These are phyloP conservation scores for Albifimbria verrucaria DNA, from an alignment of 2,329 filamentous ascomycete species.

Conservation along the genomic window DNA sequence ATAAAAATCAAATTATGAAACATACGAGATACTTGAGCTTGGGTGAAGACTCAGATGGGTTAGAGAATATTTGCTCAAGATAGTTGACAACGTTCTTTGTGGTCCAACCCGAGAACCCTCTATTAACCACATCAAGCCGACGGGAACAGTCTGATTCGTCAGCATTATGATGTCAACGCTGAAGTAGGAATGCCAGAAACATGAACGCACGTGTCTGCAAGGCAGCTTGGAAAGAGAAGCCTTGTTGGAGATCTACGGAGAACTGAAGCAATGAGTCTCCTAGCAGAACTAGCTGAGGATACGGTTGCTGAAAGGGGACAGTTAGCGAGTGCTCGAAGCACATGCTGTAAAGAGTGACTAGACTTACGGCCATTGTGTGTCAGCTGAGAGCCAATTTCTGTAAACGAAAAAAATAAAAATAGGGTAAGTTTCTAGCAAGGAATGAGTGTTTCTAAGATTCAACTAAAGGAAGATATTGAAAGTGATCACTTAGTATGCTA, in stretches of 20 bases:
- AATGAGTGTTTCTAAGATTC: too few species aligned
- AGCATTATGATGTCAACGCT: too few species aligned
- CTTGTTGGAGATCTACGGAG: constrained; percentile 56
- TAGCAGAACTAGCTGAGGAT: constrained; percentile 76
- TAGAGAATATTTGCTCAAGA: constrained; percentile 67
- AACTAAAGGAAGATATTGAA: too few species aligned
- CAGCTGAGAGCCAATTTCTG: not conserved
- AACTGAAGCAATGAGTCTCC: constrained; percentile 86
- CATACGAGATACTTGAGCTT: constrained; percentile 66
- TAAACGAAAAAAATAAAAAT: too few species aligned
- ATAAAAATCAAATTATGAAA: not conserved
- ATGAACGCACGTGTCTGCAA: constrained; percentile 61
- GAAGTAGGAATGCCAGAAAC: too few species aligned
- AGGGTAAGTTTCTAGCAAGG: too few species aligned
- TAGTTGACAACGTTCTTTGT: constrained; percentile 69
- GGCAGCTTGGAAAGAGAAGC: constrained; percentile 71
- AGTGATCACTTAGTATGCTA: too few species aligned
- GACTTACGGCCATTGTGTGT: not conserved
- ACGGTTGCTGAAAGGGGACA: not conserved
- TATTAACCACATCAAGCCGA: constrained; percentile 81
- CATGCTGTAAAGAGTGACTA: constrained; percentile 1
- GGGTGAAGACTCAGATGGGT: constrained; percentile 52
- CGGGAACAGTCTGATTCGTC: constrained; percentile 79
- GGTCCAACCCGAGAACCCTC: constrained; percentile 84
- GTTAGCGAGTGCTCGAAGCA: not conserved